Base-by-base conservation (phyloP, 768 basidiomycete species). In the Boletus eberwhitei region DNA sequence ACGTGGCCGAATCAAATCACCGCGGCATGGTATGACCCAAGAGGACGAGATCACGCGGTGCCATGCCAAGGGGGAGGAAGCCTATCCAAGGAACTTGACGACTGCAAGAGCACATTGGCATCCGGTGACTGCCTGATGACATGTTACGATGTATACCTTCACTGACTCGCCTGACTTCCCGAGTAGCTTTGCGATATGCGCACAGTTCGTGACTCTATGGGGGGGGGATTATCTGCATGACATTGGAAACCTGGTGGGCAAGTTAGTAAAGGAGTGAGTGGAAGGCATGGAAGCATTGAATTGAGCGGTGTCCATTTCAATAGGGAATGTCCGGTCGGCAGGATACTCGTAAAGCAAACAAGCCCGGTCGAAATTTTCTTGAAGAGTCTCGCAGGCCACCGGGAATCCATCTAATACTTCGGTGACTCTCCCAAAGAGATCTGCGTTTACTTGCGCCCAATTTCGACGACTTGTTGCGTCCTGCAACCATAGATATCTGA, bases 81-180 rank as follows among this genome's bases (percentile, higher is more conserved):
- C 74, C 40, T 78, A 78, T 0, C 81, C 78, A 11, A 91, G 74
- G 60, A 83, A 86, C 61, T 88, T 91, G 43, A 91, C 77, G 26
- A 89, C 89, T 92, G 17, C 41, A 38, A 26, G 55, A 32, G 19
- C 24, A 22, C 4, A 24, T 46, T 43, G n/a, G 2, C 6, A 21
- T 8, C 12, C 6, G 24, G 29, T 16, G 37, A n/a, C n/a, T n/a
- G n/a, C n/a, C n/a, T n/a, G n/a, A n/a, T n/a, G n/a, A 5, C 42
- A 24, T 24, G 6, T 26, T 32, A 26, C 45, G 34, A 17, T 14
- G 16, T 73, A 45, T 60, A 86, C 90, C 87, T 79, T 90, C 85
- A 3, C 86, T 89, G n/a, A 91, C 88, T 58, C 86, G 87, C 43
- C 90, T 78, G 9, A 88, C 83, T 68, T 86, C 19, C 88, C 88